Evolutionary conservation across 306 rosid genomes (phyloP).

Genomic region (Glycine soja): DNA sequence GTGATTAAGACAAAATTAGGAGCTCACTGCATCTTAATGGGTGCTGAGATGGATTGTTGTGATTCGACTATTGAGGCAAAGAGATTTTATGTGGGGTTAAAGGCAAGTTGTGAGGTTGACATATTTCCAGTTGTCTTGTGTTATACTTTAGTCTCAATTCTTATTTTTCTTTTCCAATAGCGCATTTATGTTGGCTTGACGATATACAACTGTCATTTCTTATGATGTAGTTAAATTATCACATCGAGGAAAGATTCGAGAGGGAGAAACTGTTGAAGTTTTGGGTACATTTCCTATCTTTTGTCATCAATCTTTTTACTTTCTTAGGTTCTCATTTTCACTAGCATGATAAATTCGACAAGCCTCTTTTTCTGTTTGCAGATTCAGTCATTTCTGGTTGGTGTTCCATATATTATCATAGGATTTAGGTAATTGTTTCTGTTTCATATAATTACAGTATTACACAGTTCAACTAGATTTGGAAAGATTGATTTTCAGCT

Average conservation of each 20-base stretch:
- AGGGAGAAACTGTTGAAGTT: conserved; percentile 88
- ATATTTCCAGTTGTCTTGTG: conserved; percentile 14
- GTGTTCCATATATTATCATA: conserved; percentile 85
- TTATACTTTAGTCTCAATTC: conserved; percentile 1
- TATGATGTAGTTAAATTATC: conserved; percentile 77
- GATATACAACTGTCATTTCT: conserved; percentile 27
- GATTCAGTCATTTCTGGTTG: conserved; percentile 97
- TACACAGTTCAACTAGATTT: neutral
- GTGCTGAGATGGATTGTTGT: conserved; percentile 99
- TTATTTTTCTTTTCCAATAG: conserved; percentile 22
- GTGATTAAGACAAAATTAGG: conserved; percentile 94
- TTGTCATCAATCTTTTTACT: conserved; percentile 25
- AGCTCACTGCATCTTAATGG: conserved; percentile 96
- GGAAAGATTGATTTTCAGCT: conserved; percentile 36
- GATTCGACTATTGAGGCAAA: conserved; percentile 97
- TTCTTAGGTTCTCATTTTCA: neutral
- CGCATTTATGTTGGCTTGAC: neutral
- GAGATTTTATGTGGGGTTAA: conserved; percentile 90
- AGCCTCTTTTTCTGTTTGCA: conserved; percentile 55
- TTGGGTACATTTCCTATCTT: conserved; percentile 66
- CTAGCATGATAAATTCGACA: conserved; percentile 18
- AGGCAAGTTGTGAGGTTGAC: conserved; percentile 90
- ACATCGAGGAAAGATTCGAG: conserved; percentile 84
- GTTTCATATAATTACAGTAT: neutral
- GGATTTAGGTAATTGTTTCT: conserved; percentile 81